Evolutionary conservation across 257 asterid species (phyloP), one percentile per base, ranked within the genome.

Genomic region (Solanum pinnatisectum): DNA sequence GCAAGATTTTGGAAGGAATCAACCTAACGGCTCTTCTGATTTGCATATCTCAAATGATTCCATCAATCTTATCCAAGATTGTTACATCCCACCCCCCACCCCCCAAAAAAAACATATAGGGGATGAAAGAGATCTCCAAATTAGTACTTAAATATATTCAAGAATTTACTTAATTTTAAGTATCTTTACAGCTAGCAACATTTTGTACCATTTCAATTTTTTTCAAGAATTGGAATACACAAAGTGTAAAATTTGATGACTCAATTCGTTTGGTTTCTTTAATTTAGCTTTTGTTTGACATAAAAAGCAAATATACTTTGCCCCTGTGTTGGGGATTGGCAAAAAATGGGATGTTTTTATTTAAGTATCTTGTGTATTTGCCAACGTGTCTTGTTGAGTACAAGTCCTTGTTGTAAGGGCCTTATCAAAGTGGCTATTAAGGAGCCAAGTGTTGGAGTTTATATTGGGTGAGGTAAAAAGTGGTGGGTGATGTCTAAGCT

Each of bases 1-100:
- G 94, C 98, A 83, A 91, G 91, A 87, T 93, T 94, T 88, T 93
- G 93, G 94, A 93, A 89, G 88, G 90, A 90, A 88, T 91, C 72
- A 82, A 52, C 33, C 52, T 86, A 84, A 37, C 30, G 44, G 81
- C 40, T 40, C 10, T 67, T 27, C 65, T 37, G 87, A 67, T 67
- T 37, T 81, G 42, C 68, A 16, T 73, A 35, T 82, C 63, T 87
- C 60, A 22, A 72, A 52, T 87, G 87, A 89, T 67, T 87, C 89
- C 84, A 65, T 89, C 40, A 83, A 30, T 73, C 81, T 81, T 79
- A 87, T 76, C 86, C 88, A 60, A 84, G 83, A 86, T 60, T 65
- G 39, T 87, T 52, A 44, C n/a, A n/a, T n/a, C 16, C 5, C 2
- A 3, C 3, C 56, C 1, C 25, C 49, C 16, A 4, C 16, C 52